Base-by-base conservation (phyloP, 257 asterid species). In the Handroanthus guayacan region DNA sequence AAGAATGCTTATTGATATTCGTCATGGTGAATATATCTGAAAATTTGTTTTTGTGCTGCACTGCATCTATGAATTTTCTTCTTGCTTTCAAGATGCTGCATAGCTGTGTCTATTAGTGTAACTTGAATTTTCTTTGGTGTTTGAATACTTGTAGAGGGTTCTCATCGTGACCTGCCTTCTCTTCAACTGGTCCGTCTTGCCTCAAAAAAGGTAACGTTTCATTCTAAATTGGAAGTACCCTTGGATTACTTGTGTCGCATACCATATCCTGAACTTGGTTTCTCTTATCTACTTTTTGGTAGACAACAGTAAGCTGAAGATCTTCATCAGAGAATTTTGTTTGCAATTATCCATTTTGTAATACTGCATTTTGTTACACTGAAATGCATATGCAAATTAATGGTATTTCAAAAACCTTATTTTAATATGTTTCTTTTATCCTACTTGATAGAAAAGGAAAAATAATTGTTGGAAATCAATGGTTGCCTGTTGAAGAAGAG, bases 121-220 rank as follows among this genome's bases (percentile, higher is more conserved):
- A 16, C 66, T 17, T 58, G 51, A 52, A 51, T 18, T 76, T 36
- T 77, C 71, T 56, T 57, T 76, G 63, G 34, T 77, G 41, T 72
- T 48, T 74, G 39, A 55, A 69, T 71, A 69, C 81, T 75, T 86
- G 84, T 72, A 94, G 99, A 94, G 96, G 88, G 96, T 67, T 89
- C 97, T 83, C 99, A 94, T 75, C 99, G 97, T 34, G 97, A 87
- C 82, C 97, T 92, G 37, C 97, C 97, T 74, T 90, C 99, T 47
- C 90, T 92, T 82, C 92, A 78, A 64, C 83, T 92, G 71, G 90
- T 86, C 57, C 99, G 96, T 71, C 80, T 86, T 72, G 97, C 96
- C 81, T 92, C 99, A 17, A 64, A 78, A 55, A 88, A 89, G 96
- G 99, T 94, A 83, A 73, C 39, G 16, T 68, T 69, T 44, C 58